Base-by-base conservation (phyloP, 1,284 basidiomycete species). In the Coniferiporia sulphurascens region DNA sequence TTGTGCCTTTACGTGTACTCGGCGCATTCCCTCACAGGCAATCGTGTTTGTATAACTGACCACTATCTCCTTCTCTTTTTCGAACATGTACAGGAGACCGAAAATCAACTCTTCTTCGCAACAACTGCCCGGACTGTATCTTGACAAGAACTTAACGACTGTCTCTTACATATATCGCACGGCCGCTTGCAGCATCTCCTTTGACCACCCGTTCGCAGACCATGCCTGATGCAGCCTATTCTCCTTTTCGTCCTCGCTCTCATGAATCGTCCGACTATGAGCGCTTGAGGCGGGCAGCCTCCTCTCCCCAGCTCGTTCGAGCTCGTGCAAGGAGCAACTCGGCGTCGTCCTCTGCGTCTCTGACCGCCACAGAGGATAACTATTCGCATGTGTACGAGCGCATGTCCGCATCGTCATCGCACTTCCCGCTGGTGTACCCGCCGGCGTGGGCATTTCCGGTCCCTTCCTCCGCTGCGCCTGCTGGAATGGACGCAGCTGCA, bases 331-430 rank as follows among this genome's bases (percentile, higher is more conserved):
- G 60, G 15, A 62, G 60, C 17, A 48, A 52, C 22, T 62, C 60
- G 13, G 59, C 59, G 34, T 56, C 55, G 10, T 62, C 60, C 8
- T 62, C 60, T 6, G 56, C 56, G 15, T 54, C 60, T 9, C 22
- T 61, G 49, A 61, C 59, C 3, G 59, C 59, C 10, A 61, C 59
- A 22, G 59, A 61, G 35, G 59, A 61, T 17, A 59, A 59, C 27
- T 59, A 59, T 43, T 34, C 15, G 17, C 38, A 22, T 52, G 44
- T 35, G 12, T 51, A 34, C 34, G 32, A 22, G 19, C 48, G 32
- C 17, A 38, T 50, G 22, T 58, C 49, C n/a, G 50, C 50, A 15
- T 58, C 51, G n/a, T 19, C 56, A 12, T 52, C 49, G n/a, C 49
- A 43, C 45, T 52, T 58, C 15, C 56, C 48, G 35, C 41, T 32